phyloP scores from a whole-genome alignment of 169 alveolate species.

The Perkinsus marinus region DNA sequence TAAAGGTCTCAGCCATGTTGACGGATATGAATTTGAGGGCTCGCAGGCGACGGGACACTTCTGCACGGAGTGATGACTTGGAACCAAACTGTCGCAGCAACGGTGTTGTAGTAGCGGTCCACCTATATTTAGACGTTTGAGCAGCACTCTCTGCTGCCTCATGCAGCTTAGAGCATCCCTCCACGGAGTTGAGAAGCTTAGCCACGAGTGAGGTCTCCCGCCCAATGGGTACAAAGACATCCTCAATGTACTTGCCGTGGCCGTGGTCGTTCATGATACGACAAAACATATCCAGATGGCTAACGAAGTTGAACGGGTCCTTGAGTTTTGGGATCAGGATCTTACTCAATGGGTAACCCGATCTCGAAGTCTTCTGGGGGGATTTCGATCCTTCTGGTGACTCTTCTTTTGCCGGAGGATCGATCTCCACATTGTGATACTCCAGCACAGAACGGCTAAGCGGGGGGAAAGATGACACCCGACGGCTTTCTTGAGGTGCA shows the following conservation, averaged over 20 bases:
- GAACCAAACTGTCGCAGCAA: neutral
- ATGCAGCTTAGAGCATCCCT: neutral
- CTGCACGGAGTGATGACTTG: neutral
- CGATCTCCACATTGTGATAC: neutral
- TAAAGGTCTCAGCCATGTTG: neutral
- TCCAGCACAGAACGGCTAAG: neutral
- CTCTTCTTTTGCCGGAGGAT: neutral
- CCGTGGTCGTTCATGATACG: neutral
- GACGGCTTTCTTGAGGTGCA: neutral
- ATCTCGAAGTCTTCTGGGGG: neutral
- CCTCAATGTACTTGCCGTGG: neutral
- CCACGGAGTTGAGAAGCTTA: neutral
- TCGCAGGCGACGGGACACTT: neutral
- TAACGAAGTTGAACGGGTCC: neutral
- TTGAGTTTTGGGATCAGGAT: neutral
- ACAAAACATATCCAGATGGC: neutral
- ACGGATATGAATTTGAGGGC: neutral
- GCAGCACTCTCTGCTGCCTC: neutral
- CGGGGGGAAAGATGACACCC: neutral
- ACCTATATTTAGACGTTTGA: neutral
- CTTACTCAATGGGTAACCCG: neutral
- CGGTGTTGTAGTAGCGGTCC: neutral
- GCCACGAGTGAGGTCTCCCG: neutral
- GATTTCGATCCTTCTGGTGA: too few relatives aligned
- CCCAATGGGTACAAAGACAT: neutral